Conservation (phyloP, 768 basidiomycete species). For the Boletus rufocinnamomeus region DNA sequence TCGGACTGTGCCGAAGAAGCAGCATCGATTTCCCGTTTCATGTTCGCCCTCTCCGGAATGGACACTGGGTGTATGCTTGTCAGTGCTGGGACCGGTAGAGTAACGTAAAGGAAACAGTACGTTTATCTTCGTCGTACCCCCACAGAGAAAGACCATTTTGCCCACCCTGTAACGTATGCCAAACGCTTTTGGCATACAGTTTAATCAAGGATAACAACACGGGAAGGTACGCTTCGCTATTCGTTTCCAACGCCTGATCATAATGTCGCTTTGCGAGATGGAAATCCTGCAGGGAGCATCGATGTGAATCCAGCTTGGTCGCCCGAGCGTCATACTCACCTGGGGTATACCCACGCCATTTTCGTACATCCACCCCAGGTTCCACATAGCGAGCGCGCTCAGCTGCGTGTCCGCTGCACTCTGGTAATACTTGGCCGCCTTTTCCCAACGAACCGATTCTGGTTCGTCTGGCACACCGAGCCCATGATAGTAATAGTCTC, state of each 20-base stretch:
- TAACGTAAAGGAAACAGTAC: conserved; percentile 10
- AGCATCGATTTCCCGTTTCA: conserved; percentile 31
- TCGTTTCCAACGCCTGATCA: conserved; percentile 85
- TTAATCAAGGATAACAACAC: conserved; percentile 80
- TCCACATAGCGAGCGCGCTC: conserved; percentile 97
- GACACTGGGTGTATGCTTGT: conserved; percentile 23
- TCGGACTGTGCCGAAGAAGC: conserved; percentile 12
- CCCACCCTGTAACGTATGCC: conserved; percentile 78
- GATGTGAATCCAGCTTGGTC: background rate
- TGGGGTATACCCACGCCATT: conserved; percentile 90
- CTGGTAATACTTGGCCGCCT: conserved; percentile 92
- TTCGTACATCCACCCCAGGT: conserved; percentile 99
- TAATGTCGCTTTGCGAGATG: conserved; percentile 96
- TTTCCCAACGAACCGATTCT: conserved; percentile 69
- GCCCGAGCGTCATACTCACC: conserved; percentile 41
- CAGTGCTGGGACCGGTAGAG: conserved; percentile 1
- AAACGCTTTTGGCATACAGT: conserved; percentile 80
- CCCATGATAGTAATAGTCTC: conserved; percentile 95
- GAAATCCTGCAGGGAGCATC: conserved; percentile 64
- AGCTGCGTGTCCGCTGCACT: conserved; percentile 90
- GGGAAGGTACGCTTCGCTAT: conserved; percentile 86
- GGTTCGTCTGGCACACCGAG: conserved; percentile 75
- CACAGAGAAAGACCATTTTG: conserved; percentile 68
- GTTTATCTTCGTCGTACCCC: conserved; percentile 54
- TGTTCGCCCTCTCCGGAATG: conserved; percentile 21